Percentiles rank a stretch among this genome's conserved stretches.
Evolutionary conservation across 2,329 filamentous ascomycete genomes (phyloP).

Genomic region (Thielaviopsis ethacetica): DNA sequence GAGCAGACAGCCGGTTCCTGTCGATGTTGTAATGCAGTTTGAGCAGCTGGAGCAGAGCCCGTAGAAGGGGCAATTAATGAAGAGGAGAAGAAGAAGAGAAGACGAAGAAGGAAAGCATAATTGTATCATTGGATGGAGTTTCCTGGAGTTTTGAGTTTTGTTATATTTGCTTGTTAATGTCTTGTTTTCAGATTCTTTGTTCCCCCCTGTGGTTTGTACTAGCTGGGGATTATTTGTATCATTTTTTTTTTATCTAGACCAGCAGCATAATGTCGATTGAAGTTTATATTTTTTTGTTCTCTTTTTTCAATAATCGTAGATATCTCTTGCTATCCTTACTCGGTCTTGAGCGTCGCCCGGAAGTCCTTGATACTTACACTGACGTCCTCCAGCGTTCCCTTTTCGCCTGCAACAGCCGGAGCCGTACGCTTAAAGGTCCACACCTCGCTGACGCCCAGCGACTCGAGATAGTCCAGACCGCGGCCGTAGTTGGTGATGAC

Average conservation of each 20-base stretch:
- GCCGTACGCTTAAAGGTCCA: conserved; percentile 34
- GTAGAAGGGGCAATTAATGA: not conserved
- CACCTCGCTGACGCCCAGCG: conserved; percentile 46
- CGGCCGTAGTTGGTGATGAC: conserved; percentile 69
- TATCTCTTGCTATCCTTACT: not conserved
- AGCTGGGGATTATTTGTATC: not conserved
- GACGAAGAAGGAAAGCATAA: not conserved
- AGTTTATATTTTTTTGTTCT: not conserved
- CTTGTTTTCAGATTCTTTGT: not conserved
- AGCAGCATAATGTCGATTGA: not conserved
- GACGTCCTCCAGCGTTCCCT: conserved; percentile 25
- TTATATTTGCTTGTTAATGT: no score
- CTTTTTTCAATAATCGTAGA: not conserved
- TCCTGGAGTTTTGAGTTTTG: not conserved
- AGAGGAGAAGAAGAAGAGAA: not conserved
- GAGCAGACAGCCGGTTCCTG: not conserved
- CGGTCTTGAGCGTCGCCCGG: conserved; percentile 16
- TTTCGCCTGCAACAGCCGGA: conserved; percentile 16
- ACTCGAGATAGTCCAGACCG: conserved; percentile 53
- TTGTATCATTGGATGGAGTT: not conserved
- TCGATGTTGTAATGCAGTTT: conserved; percentile 1
- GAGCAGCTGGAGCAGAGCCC: not conserved
- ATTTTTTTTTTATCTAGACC: not conserved
- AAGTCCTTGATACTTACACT: conserved; percentile 27
- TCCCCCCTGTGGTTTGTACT: not conserved